Conservation (phyloP, 768 basidiomycete genomes). For the Baorangia bicolor region DNA sequence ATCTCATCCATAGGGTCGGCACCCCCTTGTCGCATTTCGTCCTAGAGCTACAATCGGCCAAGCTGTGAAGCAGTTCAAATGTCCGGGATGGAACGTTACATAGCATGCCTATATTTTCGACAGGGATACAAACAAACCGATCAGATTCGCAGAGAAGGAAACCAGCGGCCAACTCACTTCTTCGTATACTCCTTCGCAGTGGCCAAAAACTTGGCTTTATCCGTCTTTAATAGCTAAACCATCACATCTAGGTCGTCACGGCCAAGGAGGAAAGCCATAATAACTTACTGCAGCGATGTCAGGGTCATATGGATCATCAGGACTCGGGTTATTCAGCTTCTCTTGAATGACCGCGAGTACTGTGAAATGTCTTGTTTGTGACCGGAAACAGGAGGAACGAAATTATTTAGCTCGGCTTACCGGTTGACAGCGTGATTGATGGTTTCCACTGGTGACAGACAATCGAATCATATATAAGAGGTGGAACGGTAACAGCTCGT, state of each 20-base stretch:
- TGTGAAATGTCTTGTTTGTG: constrained; percentile 31
- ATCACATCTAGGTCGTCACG: not conserved
- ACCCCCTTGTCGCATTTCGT: not conserved
- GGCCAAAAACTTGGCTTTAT: constrained; percentile 67
- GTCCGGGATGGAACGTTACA: constrained; percentile 4
- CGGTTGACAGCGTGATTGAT: constrained; percentile 67
- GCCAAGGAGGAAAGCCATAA: not conserved
- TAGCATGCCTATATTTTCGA: constrained; percentile 19
- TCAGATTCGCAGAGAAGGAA: constrained; percentile 4
- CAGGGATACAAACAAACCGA: not conserved
- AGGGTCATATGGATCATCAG: constrained; percentile 87
- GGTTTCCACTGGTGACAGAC: constrained; percentile 72
- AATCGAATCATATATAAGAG: constrained; percentile 2
- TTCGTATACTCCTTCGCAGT: constrained; percentile 85
- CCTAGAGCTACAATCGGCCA: constrained; percentile 13
- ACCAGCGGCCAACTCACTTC: constrained; percentile 50
- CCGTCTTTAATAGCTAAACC: constrained; percentile 68
- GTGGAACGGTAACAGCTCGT: not conserved
- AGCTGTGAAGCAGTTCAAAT: not conserved
- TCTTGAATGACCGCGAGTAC: constrained; percentile 77
- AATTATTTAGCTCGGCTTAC: constrained; percentile 36
- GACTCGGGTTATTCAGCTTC: constrained; percentile 84
- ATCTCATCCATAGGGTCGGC: not conserved
- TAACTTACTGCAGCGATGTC: constrained; percentile 78
- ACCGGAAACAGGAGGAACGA: not conserved